phyloP scores from a whole-genome alignment of 805 yeast genomes.

The Candida broadrunensis region DNA sequence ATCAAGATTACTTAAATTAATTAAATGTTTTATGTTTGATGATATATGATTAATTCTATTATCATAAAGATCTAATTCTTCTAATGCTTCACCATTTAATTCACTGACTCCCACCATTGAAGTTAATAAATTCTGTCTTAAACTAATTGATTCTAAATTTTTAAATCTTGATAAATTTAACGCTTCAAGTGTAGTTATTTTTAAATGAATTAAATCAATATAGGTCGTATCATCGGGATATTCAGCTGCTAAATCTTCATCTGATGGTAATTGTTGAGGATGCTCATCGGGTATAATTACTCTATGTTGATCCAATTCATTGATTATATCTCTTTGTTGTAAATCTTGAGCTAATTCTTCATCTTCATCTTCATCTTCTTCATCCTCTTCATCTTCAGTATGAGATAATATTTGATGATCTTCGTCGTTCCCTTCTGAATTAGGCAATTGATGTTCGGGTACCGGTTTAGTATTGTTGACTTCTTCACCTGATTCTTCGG shows the following conservation, averaged over 20 bases:
- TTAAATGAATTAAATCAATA: constrained; percentile 68
- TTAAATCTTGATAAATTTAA: constrained; percentile 56
- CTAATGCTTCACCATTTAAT: constrained; percentile 60
- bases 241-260: constrained; percentile 59
- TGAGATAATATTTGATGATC: constrained; percentile 4
- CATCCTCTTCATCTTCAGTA: constrained; percentile 17
- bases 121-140: constrained; percentile 81
- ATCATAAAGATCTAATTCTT: constrained; percentile 86
- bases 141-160: constrained; percentile 57
- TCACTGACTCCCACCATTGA: constrained; percentile 56
- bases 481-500: no score
- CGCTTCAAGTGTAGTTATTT: constrained; percentile 61
- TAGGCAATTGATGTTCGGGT: neutral
- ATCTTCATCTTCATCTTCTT: constrained; percentile 22
- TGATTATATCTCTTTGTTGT: constrained; percentile 12
- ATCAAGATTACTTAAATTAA: constrained; percentile 61
- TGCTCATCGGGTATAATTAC: constrained; percentile 42
- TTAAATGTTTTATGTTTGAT: constrained; percentile 59
- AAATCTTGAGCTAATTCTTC: constrained; percentile 11
- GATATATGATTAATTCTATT: constrained; percentile 87
- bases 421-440: no score
- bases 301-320: constrained; percentile 34
- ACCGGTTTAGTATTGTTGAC: no score
- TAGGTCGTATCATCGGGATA: constrained; percentile 55
- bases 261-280: constrained; percentile 63